These are phyloP conservation scores for Metschnikowia amazonensis DNA, from an alignment of 805 yeast species.

Conservation along the genomic window DNA sequence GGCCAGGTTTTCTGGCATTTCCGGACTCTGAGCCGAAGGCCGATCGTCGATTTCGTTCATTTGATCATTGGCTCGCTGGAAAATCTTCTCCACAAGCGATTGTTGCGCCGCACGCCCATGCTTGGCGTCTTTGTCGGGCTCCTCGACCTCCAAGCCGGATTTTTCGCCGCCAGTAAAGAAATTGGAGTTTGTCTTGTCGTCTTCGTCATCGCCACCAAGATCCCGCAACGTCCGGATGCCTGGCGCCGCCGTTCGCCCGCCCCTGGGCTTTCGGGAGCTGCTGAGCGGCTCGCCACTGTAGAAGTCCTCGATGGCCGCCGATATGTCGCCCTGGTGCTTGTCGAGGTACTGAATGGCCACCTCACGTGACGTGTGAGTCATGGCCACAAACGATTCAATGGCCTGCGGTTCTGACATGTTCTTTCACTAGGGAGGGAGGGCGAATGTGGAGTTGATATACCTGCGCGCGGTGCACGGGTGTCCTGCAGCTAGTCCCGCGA, in stretches of 20 bases:
- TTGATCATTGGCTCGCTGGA: conserved; percentile 54
- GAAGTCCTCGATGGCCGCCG: conserved; percentile 41
- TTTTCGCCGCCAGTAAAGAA: conserved; percentile 71
- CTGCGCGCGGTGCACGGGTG: not conserved
- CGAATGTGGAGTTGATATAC: not conserved
- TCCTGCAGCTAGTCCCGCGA: no score
- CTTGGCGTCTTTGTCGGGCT: conserved; percentile 51
- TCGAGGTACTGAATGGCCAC: conserved; percentile 40
- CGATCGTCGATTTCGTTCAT: conserved; percentile 36
- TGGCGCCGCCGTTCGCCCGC: conserved; percentile 7
- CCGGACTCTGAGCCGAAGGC: conserved; percentile 26
- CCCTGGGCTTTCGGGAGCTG: not conserved
- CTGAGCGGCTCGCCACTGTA: conserved; percentile 22
- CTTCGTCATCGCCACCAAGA: conserved; percentile 47
- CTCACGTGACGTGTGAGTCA: conserved; percentile 32
- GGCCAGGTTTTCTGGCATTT: conserved; percentile 15
- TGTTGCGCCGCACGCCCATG: conserved; percentile 27
- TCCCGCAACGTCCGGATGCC: conserved; percentile 39
- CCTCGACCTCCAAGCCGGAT: conserved; percentile 75
- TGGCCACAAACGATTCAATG: conserved; percentile 34
- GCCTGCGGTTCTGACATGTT: conserved; percentile 19
- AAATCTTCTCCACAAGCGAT: conserved; percentile 62
- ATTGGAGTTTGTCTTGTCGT: conserved; percentile 50
- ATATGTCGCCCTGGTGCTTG: conserved; percentile 35
- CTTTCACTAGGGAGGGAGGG: not conserved